Percentiles rank a stretch among this genome's conserved stretches.
phyloP scores from a whole-genome alignment of 225 moss, liverwort and hornwort genomes.

The Marchantia paleacea region DNA sequence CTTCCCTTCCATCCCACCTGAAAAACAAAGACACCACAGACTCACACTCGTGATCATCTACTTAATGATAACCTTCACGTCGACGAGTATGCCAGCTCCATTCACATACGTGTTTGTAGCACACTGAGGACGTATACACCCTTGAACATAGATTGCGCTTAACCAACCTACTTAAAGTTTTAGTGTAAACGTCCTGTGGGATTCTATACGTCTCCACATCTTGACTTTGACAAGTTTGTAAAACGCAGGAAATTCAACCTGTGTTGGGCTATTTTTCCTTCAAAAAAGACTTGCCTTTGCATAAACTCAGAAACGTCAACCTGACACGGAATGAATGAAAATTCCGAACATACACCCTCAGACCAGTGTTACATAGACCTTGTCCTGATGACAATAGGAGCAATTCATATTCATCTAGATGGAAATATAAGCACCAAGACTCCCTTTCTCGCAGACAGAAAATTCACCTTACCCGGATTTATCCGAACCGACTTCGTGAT shows the following conservation, averaged over 20 bases:
- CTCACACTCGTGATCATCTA: not conserved
- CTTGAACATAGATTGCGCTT: not conserved
- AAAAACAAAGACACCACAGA: not conserved
- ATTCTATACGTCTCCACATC: not conserved
- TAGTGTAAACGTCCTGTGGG: not conserved
- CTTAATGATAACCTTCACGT: not conserved
- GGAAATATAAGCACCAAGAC: not conserved
- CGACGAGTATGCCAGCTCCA: not conserved
- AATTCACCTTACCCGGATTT: not conserved
- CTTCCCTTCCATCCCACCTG: not conserved
- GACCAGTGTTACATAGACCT: too few relatives aligned
- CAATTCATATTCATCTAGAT: not conserved
- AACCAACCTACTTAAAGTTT: not conserved
- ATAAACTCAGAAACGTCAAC: not conserved
- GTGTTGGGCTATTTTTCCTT: not conserved
- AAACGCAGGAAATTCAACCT: not conserved
- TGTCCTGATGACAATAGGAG: not conserved
- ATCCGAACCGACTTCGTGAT: not conserved
- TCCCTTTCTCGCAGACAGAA: not conserved
- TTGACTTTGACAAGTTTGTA: too few relatives aligned
- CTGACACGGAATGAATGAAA: not conserved
- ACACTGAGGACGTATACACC: not conserved
- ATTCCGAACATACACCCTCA: too few relatives aligned
- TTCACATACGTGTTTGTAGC: not conserved
- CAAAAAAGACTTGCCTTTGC: not conserved